Conservation (phyloP, 148 eudicot species). For the Agrostemma githago region DNA sequence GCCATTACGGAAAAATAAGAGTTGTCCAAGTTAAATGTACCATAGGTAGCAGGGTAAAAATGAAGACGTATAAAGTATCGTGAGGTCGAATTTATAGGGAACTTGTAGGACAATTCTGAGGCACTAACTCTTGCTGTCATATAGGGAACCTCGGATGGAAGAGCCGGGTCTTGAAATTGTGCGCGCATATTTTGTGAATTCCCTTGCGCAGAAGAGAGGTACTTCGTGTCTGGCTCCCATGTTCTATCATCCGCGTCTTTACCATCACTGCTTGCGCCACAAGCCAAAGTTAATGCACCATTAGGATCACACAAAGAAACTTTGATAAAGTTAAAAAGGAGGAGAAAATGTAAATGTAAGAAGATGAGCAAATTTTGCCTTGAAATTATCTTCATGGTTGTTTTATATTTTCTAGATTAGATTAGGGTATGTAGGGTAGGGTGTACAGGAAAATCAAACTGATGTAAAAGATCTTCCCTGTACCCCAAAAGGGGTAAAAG, state of each 20-base stretch:
- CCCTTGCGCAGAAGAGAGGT: conserved; percentile 25
- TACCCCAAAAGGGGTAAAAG: conserved; percentile 25
- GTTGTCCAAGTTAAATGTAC: conserved; percentile 36
- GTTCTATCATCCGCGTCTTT: conserved; percentile 50
- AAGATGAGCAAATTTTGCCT: background rate
- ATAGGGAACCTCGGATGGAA: conserved; percentile 62
- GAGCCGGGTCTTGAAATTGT: conserved; percentile 62
- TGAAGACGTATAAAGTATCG: conserved; percentile 53
- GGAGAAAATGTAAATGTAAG: background rate
- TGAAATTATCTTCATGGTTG: conserved; percentile 13
- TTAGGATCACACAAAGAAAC: background rate
- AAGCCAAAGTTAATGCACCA: conserved; percentile 25
- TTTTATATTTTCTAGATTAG: background rate
- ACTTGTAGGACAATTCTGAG: conserved; percentile 42
- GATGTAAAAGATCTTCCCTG: conserved; percentile 14
- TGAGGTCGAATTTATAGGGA: conserved; percentile 32
- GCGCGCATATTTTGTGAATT: conserved; percentile 36
- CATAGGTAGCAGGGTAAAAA: conserved; percentile 67
- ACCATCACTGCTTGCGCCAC: conserved; percentile 42
- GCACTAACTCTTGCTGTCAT: conserved; percentile 64
- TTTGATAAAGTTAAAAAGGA: background rate
- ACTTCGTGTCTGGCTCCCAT: conserved; percentile 63
- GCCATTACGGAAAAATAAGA: conserved; percentile 53
- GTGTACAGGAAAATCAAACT: conserved; percentile 19
- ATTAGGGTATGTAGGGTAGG: background rate